phyloP scores from a whole-genome alignment of 2,329 filamentous ascomycete species.

The Keithomyces neogunnii region DNA sequence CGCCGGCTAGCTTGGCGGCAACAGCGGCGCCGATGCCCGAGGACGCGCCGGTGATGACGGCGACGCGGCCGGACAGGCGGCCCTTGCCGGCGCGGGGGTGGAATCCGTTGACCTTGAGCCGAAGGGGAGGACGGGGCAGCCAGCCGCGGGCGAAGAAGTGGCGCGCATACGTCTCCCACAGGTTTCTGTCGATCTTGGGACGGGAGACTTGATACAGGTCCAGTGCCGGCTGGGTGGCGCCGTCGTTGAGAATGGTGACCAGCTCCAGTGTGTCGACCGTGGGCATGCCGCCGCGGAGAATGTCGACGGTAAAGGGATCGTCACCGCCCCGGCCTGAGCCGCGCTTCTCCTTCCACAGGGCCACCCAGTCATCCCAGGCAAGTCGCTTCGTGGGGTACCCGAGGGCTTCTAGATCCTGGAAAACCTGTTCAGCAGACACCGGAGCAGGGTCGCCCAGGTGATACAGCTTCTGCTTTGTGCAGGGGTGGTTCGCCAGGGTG shows the following conservation, averaged over 20 bases:
- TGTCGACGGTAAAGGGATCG: slow-evolving; percentile 68
- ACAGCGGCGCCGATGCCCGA: slow-evolving; percentile 74
- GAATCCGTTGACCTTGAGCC: slow-evolving; percentile 24
- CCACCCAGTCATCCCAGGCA: slow-evolving; percentile 65
- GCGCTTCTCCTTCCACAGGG: slow-evolving; percentile 63
- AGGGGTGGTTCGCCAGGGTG: slow-evolving; percentile 56
- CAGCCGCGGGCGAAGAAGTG: slow-evolving; percentile 76
- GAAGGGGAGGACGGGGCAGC: slow-evolving; percentile 55
- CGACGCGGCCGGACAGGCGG: slow-evolving; percentile 59
- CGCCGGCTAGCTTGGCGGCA: slow-evolving; percentile 56
- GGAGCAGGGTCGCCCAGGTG: slow-evolving; percentile 68
- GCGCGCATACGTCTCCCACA: slow-evolving; percentile 71
- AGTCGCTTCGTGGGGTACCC: slow-evolving; percentile 63
- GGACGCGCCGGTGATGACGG: slow-evolving; percentile 70
- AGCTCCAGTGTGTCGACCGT: slow-evolving; percentile 61
- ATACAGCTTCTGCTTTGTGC: slow-evolving; percentile 57
- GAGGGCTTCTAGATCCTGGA: slow-evolving; percentile 53
- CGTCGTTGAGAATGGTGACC: slow-evolving; percentile 67
- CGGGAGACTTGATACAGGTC: slow-evolving; percentile 45
- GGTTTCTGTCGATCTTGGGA: slow-evolving; percentile 57
- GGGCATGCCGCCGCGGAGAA: slow-evolving; percentile 74
- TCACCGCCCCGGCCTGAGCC: slow-evolving; percentile 56
- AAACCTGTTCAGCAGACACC: slow-evolving; percentile 56
- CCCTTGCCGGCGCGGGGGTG: slow-evolving; percentile 30
- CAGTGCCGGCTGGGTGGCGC: slow-evolving; percentile 54